phyloP scores from a whole-genome alignment of 2,329 filamentous ascomycete species.

The Fusarium citri region DNA sequence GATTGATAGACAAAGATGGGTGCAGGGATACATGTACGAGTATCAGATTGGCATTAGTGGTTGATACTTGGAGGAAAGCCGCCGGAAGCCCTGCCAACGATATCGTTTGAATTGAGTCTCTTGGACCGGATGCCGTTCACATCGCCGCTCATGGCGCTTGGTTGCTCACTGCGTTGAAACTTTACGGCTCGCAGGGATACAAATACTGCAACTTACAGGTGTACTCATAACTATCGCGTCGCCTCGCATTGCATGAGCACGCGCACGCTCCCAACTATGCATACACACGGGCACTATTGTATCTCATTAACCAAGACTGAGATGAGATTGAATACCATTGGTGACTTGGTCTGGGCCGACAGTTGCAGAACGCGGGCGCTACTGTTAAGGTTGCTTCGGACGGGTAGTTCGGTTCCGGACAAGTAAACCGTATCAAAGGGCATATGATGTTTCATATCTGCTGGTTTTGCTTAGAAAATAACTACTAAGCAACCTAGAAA shows the following conservation, averaged over 20 bases:
- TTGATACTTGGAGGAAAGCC: constrained; percentile 6
- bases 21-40: neutral
- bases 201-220: constrained; percentile 24
- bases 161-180: constrained; percentile 26
- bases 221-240: constrained; percentile 27
- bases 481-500: neutral
- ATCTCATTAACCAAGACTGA: constrained; percentile 12
- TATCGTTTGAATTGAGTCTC: neutral
- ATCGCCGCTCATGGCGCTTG: constrained; percentile 9
- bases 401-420: constrained; percentile 17
- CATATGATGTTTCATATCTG: neutral
- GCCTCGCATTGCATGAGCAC: constrained; percentile 20
- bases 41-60: constrained; percentile 1
- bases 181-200: constrained; percentile 32
- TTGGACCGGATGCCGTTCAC: constrained; percentile 16
- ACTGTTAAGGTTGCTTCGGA: constrained; percentile 29
- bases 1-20: neutral
- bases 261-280: constrained; percentile 9
- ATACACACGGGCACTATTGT: constrained; percentile 4
- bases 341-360: constrained; percentile 42
- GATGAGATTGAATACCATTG: constrained; percentile 13
- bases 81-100: neutral
- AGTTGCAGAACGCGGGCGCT: constrained; percentile 36
- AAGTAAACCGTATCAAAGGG: constrained; percentile 1
- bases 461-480: neutral